Base-by-base conservation (phyloP, 2,329 filamentous ascomycete species). In the Fusarium vanettenii region DNA sequence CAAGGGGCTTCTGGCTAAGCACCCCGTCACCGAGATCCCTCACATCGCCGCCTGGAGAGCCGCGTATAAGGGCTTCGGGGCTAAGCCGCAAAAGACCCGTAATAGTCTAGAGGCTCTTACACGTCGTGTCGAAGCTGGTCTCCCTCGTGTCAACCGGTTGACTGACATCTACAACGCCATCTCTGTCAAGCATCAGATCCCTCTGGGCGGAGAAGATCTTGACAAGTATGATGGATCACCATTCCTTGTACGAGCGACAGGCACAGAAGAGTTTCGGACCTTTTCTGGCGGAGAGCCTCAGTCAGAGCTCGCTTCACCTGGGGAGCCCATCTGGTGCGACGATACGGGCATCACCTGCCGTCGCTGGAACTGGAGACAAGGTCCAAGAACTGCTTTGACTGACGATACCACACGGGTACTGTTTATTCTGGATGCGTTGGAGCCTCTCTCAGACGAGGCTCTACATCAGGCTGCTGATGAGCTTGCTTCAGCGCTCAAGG, bases 141-240 rank as follows among this genome's bases (percentile, higher is more conserved):
- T 74, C 16, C 73, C 73, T n/a, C 71, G 71, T 4, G 71, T 76
- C 29, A 74, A 76, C 43, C 62, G 72, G 13, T 25, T 76, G 35
- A 74, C 73, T 2, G 73, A 76, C 60, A 74, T 76, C 20, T 76
- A 76, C 71, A 76, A 76, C 39, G 71, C 71, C 59, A 74, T 76
- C 20, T 76, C 73, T 3, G 67, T 74, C 62, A 76, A 76, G 52
- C 66, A 74, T 20, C 72, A 74, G 27, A 66, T 76, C 11, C 74
- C 72, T 4, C 39, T 76, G 2, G 73, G 73, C 4, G 73, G 73
- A n/a, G 71, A 76, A 27, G 73, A 76, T 25, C 61, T 76, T 4
- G 67, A 74, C 31, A 76, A 76, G 48, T 75, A 76, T 27, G 31
- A 73, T 3, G 74, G 74, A 2, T 14, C 66, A 14, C 74, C 72